phyloP scores from a whole-genome alignment of 1,284 basidiomycete species.

The Tylopilus sp. region DNA sequence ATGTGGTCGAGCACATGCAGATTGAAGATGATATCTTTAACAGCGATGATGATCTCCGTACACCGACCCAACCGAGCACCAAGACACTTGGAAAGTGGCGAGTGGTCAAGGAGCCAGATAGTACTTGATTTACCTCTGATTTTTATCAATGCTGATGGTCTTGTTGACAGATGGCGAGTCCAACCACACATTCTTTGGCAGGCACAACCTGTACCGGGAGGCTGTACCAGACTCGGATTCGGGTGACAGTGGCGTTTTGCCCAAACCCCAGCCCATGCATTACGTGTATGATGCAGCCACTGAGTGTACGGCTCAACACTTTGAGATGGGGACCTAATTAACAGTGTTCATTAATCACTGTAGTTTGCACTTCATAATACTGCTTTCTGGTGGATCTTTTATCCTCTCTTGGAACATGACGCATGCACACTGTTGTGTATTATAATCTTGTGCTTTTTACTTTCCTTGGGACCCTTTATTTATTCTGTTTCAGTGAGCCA shows the following conservation, averaged over 20 bases:
- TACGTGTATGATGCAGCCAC: slow-evolving; percentile 87
- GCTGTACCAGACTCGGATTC: slow-evolving; percentile 49
- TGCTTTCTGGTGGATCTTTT: slow-evolving; percentile 25
- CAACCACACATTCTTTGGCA: slow-evolving; percentile 57
- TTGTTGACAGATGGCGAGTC: slow-evolving; percentile 49
- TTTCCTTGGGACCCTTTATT: slow-evolving; percentile 18
- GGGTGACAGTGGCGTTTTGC: slow-evolving; percentile 46
- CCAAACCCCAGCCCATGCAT: slow-evolving; percentile 60
- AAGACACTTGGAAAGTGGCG: slow-evolving; percentile 86
- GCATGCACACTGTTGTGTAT: slow-evolving; percentile 41
- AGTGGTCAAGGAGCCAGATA: slow-evolving; percentile 62
- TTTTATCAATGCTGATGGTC: slow-evolving; percentile 6
- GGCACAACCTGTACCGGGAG: slow-evolving; percentile 41
- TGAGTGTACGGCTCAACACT: slow-evolving; percentile 75
- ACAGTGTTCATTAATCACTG: slow-evolving; percentile 49
- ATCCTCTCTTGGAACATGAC: slow-evolving; percentile 22
- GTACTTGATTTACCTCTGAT: slow-evolving; percentile 37
- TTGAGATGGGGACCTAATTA: slow-evolving; percentile 54
- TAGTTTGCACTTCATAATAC: slow-evolving; percentile 1
- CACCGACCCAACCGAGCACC: slow-evolving; percentile 68
- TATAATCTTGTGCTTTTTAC: slow-evolving; percentile 42
- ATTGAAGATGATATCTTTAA: slow-evolving; percentile 37
- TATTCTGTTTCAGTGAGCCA: slow-evolving; percentile 29
- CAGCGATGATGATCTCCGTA: slow-evolving; percentile 46
- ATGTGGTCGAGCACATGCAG: slow-evolving; percentile 41